Conservation (phyloP, 306 rosid genomes). For the Spatholobus suberectus region DNA sequence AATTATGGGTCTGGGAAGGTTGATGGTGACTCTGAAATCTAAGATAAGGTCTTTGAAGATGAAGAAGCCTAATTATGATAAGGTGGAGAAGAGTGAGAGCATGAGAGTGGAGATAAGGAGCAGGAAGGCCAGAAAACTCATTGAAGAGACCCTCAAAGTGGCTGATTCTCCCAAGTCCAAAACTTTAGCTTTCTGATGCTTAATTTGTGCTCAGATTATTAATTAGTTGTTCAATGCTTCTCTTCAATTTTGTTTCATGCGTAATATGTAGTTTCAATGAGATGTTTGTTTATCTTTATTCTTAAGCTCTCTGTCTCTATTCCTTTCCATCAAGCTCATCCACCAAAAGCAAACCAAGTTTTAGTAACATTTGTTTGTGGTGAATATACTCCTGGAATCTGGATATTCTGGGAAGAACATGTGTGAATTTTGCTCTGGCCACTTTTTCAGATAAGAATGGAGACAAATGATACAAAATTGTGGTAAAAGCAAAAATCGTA, state of each 20-base stretch:
- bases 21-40: conserved; percentile 69
- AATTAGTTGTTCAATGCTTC: not conserved
- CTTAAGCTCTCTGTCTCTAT: not conserved
- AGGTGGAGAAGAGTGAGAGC: conserved; percentile 96
- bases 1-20: conserved; percentile 66
- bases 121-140: conserved; percentile 83
- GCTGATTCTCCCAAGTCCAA: conserved; percentile 83
- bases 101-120: conserved; percentile 96
- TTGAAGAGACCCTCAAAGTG: conserved; percentile 71
- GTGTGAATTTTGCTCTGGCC: not conserved
- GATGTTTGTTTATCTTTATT: not conserved
- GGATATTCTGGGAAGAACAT: not conserved
- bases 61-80: conserved; percentile 75
- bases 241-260: conserved; percentile 1
- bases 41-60: conserved; percentile 70
- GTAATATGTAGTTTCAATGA: not conserved
- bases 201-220: not conserved
- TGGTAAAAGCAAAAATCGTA: too few species aligned
- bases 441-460: not conserved
- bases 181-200: conserved; percentile 52
- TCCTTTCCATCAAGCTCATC: conserved; percentile 1
- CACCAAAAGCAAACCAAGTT: not conserved
- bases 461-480: too few species aligned
- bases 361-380: not conserved
- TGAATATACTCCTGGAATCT: not conserved